Evolutionary conservation across 306 rosid species (phyloP), one percentile per base, ranked within the genome.

Genomic region (Bauhinia variegata): DNA sequence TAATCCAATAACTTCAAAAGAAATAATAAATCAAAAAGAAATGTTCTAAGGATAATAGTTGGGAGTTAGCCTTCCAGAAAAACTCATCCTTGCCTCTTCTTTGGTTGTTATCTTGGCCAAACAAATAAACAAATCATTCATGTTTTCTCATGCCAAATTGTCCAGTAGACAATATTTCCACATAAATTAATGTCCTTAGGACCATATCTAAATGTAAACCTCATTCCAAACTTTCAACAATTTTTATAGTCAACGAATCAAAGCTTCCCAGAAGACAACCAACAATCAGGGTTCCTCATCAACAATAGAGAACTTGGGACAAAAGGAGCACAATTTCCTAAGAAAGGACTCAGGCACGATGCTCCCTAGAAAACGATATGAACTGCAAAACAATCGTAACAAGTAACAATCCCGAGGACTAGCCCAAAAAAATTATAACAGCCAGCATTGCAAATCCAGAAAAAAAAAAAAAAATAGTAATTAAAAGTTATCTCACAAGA

Each of bases 321-420:
- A 52, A 60, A 2, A 38, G 4, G 46, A 44, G 18, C 43, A 31
- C 16, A 14, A 64, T 57, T 63, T 70, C 61, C 28, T 54, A 37
- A 4, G 11, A 15, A 34, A 52, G 43, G 53, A 4, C 37, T 59
- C 3, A 14, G 16, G 41, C 60, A 9, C 30, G 49, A 48, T 37
- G 54, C 54, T 36, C 61, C 60, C 37, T 54, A 18, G 59, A 54
- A 68, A n/a, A 54, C 65, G 62, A 68, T 31, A 61, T 55, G 15
- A 68, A 61, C 47, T 41, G 53, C 33, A 63, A 39, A 11, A 38
- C 9, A 46, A 42, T 15, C 1, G 28, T 23, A 23, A 23, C 28
- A 23, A 54, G 37, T 41, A 63, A 44, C 68, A 33, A 18, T 47
- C 63, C 4, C 55, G 33, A 76, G 16, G 41, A 65, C 28, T 49